A percentile compares a stretch with the other conserved stretches of the same genome.
Conservation (phyloP, 129 eudicot genomes). For the Artemisia annua region DNA sequence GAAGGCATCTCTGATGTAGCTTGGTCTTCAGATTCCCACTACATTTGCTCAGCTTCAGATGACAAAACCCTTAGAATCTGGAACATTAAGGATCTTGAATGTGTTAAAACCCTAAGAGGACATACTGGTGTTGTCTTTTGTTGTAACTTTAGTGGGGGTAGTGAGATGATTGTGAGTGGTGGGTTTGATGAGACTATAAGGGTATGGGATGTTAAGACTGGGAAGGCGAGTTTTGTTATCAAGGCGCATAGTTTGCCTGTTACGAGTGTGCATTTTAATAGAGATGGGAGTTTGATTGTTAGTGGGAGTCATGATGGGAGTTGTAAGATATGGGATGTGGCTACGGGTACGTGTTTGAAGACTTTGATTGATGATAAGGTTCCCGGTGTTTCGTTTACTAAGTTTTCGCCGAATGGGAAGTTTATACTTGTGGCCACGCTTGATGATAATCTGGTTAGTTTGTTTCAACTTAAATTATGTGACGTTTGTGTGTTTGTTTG, state of each 20-base stretch:
- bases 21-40: constrained; percentile 90
- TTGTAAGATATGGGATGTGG: constrained; percentile 91
- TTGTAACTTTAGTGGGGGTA: constrained; percentile 68
- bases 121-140: constrained; percentile 79
- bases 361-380: constrained; percentile 70
- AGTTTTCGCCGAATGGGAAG: constrained; percentile 93
- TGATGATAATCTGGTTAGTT: constrained; percentile 79
- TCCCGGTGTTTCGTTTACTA: constrained; percentile 75
- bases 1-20: constrained; percentile 86
- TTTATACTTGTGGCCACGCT: constrained; percentile 83
- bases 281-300: constrained; percentile 76
- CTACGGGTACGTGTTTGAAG: constrained; percentile 55
- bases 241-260: constrained; percentile 77
- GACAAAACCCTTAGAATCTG: constrained; percentile 89
- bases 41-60: constrained; percentile 96
- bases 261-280: constrained; percentile 72
- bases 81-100: constrained; percentile 64
- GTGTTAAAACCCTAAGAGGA: constrained; percentile 79
- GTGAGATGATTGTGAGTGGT: constrained; percentile 70
- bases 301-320: constrained; percentile 84
- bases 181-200: constrained; percentile 84
- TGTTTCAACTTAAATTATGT: too few species aligned
- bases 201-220: constrained; percentile 90
- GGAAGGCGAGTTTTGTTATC: constrained; percentile 56
- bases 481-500: too few species aligned